These are phyloP conservation scores for Termitomyces sp. DNA, from an alignment of 1,284 basidiomycete species.

Conservation along the genomic window DNA sequence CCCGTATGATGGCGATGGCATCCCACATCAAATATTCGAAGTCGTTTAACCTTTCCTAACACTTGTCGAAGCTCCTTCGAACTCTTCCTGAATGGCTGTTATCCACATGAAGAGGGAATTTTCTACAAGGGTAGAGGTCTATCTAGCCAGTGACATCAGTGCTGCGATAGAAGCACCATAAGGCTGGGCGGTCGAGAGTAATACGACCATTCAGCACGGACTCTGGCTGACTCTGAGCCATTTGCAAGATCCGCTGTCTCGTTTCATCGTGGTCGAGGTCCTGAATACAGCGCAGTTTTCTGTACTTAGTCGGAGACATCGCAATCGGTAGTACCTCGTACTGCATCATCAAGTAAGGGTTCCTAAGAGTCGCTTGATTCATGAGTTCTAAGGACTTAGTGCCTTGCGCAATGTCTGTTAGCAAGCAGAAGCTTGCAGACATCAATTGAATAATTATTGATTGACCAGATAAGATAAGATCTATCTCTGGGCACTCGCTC, in stretches of 20 bases:
- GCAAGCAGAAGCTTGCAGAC: no score
- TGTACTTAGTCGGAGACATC: not conserved
- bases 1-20: not conserved
- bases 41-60: not conserved
- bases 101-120: not conserved
- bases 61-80: not conserved
- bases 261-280: no score
- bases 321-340: not conserved
- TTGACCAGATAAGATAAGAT: conserved; percentile 3
- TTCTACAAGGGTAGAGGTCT: not conserved
- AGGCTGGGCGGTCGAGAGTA: not conserved
- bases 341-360: not conserved
- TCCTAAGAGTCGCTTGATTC: not conserved
- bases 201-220: conserved; percentile 2
- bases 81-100: not conserved
- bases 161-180: not conserved
- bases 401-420: no score
- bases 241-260: not conserved
- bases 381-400: not conserved
- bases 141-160: not conserved
- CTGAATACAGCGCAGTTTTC: no score
- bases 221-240: not conserved
- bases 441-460: not conserved
- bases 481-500: not conserved
- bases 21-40: not conserved